Percentiles rank a stretch among this genome's conserved stretches.
phyloP scores from a whole-genome alignment of 495 filamentous ascomycete species.

The Xylaria palmicola region DNA sequence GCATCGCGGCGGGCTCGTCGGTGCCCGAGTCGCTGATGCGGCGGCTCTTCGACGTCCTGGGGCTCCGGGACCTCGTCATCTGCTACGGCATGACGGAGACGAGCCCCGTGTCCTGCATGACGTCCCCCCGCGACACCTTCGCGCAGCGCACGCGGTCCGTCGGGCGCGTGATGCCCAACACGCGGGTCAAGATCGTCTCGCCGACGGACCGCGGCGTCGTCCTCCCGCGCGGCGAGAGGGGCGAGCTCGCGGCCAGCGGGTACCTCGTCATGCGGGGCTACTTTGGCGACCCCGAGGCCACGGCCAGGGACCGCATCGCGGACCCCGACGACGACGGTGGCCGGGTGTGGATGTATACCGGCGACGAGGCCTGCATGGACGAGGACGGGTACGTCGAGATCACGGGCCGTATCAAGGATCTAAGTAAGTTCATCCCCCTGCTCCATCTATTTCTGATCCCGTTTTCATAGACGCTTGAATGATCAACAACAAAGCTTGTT shows the following conservation, averaged over 20 bases:
- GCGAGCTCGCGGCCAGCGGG: slow-evolving; percentile 81
- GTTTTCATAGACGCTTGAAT: too few relatives aligned
- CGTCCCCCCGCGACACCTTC: slow-evolving; percentile 75
- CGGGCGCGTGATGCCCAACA: slow-evolving; percentile 75
- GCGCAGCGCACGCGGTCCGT: slow-evolving; percentile 76
- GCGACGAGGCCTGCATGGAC: slow-evolving; percentile 92
- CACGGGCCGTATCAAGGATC: slow-evolving; percentile 75
- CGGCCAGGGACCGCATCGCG: slow-evolving; percentile 65
- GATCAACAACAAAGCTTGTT: too few relatives aligned
- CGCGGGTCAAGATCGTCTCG: slow-evolving; percentile 74
- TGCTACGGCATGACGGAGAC: slow-evolving; percentile 99
- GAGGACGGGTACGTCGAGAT: slow-evolving; percentile 63
- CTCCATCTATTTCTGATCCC: too few relatives aligned
- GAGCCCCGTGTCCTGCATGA: slow-evolving; percentile 89
- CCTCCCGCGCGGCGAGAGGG: slow-evolving; percentile 63
- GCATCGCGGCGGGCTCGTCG: slow-evolving; percentile 86
- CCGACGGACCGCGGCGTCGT: slow-evolving; percentile 54
- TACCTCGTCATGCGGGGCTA: slow-evolving; percentile 93
- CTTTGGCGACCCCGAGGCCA: slow-evolving; percentile 69
- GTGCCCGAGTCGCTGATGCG: slow-evolving; percentile 85
- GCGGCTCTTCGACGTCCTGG: slow-evolving; percentile 69
- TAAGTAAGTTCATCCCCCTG: too few relatives aligned
- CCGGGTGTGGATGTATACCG: slow-evolving; percentile 60
- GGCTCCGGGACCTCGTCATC: slow-evolving; percentile 83
- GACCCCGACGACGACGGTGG: slow-evolving; percentile 45